Conservation (phyloP, 2,329 filamentous ascomycete genomes). For the Fusarium torreyae region DNA sequence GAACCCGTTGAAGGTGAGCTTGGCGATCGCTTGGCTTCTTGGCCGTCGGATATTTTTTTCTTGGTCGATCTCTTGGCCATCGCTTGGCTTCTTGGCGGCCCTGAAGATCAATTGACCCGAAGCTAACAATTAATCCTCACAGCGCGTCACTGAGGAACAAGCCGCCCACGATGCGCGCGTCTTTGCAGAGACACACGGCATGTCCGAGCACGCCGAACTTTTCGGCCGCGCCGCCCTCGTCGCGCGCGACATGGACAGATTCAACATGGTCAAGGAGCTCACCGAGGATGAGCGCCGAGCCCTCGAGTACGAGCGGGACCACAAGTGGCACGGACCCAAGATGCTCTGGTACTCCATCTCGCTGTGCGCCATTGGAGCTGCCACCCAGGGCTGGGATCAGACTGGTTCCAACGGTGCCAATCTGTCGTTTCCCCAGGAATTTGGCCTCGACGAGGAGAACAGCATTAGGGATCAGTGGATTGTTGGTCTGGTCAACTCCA, state of each 20-base stretch:
- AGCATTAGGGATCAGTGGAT: conserved; percentile 62
- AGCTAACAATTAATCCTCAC: not conserved
- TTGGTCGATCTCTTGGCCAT: not conserved
- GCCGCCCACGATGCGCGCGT: conserved; percentile 59
- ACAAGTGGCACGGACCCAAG: conserved; percentile 70
- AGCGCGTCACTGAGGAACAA: conserved; percentile 49
- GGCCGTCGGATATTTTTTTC: not conserved
- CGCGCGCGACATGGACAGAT: conserved; percentile 51
- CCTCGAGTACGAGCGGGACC: conserved; percentile 64
- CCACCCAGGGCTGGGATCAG: conserved; percentile 75
- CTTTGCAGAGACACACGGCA: conserved; percentile 65
- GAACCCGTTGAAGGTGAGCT: conserved; percentile 32
- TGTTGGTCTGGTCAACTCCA: conserved; percentile 54
- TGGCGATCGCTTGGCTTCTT: conserved; percentile 26
- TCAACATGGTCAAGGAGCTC: conserved; percentile 51
- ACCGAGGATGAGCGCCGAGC: conserved; percentile 55
- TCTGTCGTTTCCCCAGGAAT: conserved; percentile 67
- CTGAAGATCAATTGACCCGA: not conserved
- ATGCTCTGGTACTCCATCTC: conserved; percentile 63
- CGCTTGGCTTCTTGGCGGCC: conserved; percentile 2
- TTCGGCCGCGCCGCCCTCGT: conserved; percentile 58
- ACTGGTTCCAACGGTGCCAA: conserved; percentile 75
- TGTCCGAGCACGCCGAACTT: conserved; percentile 64
- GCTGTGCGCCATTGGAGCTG: conserved; percentile 69
- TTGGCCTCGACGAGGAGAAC: conserved; percentile 52